Percentiles rank a stretch among this genome's conserved stretches.
Evolutionary conservation across 2,329 filamentous ascomycete genomes (phyloP).

Genomic region (Alternaria hordeiaustralica): DNA sequence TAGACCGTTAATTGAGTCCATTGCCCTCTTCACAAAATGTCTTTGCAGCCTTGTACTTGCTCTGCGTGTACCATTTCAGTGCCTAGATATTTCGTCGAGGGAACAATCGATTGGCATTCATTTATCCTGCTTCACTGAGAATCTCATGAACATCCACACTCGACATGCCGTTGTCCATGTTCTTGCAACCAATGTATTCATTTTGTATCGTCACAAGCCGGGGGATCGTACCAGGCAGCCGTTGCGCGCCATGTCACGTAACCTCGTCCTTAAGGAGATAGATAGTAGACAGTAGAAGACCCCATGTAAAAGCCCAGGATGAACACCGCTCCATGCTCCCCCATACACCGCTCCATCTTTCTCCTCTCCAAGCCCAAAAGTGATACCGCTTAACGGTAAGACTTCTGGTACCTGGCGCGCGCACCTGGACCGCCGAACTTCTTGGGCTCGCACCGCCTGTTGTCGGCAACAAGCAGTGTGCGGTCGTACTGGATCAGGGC

Average conservation of each 20-base stretch:
- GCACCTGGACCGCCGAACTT: slow-evolving; percentile 95
- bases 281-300: slow-evolving; percentile 29
- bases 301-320: slow-evolving; percentile 47
- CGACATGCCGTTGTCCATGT: slow-evolving; percentile 6
- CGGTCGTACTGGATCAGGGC: slow-evolving; percentile 94
- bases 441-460: slow-evolving; percentile 99
- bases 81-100: not conserved
- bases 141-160: not conserved
- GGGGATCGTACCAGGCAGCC: slow-evolving; percentile 36
- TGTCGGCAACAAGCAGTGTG: slow-evolving; percentile 97
- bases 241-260: slow-evolving; percentile 37
- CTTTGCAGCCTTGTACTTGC: not conserved
- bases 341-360: slow-evolving; percentile 23
- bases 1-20: not conserved
- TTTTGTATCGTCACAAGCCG: slow-evolving; percentile 50
- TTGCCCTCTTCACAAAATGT: not conserved
- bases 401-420: slow-evolving; percentile 97
- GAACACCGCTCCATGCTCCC: slow-evolving; percentile 47
- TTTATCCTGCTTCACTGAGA: slow-evolving; percentile 1
- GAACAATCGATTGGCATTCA: slow-evolving; percentile 2
- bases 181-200: slow-evolving; percentile 49
- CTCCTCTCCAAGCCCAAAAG: slow-evolving; percentile 10
- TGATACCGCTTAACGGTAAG: slow-evolving; percentile 80
- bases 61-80: not conserved
- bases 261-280: slow-evolving; percentile 30